Percentiles rank a stretch among this genome's conserved stretches.
Evolutionary conservation across 176 grass and related monocot genomes (phyloP).

Genomic region (Pontederia paniculata): DNA sequence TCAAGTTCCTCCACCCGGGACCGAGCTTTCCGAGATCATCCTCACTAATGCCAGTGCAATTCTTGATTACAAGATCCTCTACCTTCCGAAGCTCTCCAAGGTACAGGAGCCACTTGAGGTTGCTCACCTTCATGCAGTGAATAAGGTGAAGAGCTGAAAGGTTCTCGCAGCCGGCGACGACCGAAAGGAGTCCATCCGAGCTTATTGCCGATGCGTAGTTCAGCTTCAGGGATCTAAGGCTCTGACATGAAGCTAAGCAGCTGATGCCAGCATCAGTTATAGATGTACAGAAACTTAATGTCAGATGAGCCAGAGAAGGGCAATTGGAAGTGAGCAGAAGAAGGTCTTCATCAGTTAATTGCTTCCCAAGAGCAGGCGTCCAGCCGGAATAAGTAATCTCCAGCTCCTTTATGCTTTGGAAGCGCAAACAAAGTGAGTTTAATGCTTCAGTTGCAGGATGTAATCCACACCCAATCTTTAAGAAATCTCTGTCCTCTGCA

Average conservation of each 20-base stretch:
- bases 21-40: conserved; percentile 46
- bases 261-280: conserved; percentile 36
- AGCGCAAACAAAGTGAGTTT: conserved; percentile 27
- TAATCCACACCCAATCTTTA: conserved; percentile 31
- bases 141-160: conserved; percentile 42
- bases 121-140: conserved; percentile 36
- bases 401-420: conserved; percentile 41
- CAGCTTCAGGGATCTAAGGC: conserved; percentile 37
- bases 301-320: conserved; percentile 33
- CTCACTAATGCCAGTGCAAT: conserved; percentile 37
- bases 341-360: conserved; percentile 41
- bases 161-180: conserved; percentile 47
- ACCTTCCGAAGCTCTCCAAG: conserved; percentile 38
- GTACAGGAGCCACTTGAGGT: conserved; percentile 47
- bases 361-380: conserved; percentile 27
- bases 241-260: conserved; percentile 29
- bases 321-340: conserved; percentile 35
- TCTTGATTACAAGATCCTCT: conserved; percentile 42
- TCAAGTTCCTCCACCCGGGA: conserved; percentile 41
- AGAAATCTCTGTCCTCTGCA: conserved; percentile 30
- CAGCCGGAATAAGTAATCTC: conserved; percentile 58
- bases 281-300: conserved; percentile 51
- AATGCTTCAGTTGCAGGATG: conserved; percentile 34
- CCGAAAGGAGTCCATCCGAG: conserved; percentile 32
- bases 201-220: conserved; percentile 28